Conservation (phyloP, 768 basidiomycete genomes). For the Suillus americanus region DNA sequence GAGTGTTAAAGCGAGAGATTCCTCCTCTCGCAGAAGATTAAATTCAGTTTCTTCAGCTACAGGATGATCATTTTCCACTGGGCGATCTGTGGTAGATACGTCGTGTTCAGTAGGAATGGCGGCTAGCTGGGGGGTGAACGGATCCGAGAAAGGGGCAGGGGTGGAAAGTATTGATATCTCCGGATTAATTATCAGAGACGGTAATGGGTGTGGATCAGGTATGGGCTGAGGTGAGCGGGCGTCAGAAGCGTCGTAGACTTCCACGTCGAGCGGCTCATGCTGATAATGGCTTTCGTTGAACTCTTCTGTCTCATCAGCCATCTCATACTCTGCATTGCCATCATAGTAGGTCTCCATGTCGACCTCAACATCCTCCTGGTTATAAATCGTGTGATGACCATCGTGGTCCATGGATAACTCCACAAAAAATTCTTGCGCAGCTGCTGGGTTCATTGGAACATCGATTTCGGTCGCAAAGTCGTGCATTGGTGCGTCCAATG, state of each 20-base stretch:
- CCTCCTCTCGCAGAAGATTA: background rate
- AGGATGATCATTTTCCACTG: background rate
- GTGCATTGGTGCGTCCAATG: conserved; percentile 64
- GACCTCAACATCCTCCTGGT: conserved; percentile 52
- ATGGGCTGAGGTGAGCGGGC: conserved; percentile 28
- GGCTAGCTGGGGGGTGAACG: background rate
- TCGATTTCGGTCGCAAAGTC: conserved; percentile 59
- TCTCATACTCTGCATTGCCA: conserved; percentile 50
- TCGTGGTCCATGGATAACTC: conserved; percentile 64
- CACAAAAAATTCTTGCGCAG: conserved; percentile 48
- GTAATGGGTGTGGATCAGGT: conserved; percentile 16
- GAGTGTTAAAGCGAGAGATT: background rate
- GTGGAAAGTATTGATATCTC: conserved; percentile 9
- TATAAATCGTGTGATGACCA: conserved; percentile 31
- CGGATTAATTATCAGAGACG: conserved; percentile 4
- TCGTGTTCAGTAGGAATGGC: background rate
- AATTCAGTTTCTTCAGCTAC: background rate
- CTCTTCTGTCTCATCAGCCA: conserved; percentile 33
- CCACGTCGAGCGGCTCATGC: conserved; percentile 37
- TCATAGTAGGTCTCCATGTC: conserved; percentile 61
- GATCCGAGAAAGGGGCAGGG: background rate
- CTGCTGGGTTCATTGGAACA: conserved; percentile 53
- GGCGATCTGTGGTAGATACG: background rate
- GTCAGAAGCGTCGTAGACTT: conserved; percentile 41
- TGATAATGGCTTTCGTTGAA: conserved; percentile 12